phyloP scores from a whole-genome alignment of 2,329 filamentous ascomycete genomes.

The Colletotrichum noveboracense region DNA sequence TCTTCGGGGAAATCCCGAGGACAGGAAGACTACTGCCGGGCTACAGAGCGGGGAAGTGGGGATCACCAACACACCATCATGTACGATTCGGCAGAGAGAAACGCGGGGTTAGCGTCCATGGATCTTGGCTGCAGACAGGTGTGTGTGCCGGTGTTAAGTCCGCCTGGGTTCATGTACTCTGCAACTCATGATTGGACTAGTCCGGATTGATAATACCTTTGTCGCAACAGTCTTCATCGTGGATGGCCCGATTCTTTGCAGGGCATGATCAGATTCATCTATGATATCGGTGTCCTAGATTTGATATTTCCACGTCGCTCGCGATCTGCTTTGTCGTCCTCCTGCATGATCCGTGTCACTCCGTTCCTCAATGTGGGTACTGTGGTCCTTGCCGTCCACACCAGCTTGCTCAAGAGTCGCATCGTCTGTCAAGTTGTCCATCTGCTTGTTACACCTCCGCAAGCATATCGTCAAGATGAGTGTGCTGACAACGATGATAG shows the following conservation, averaged over 20 bases:
- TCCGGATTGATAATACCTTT: not conserved
- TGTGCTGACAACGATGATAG: slow-evolving; percentile 27
- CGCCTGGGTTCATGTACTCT: not conserved
- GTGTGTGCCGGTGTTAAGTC: not conserved
- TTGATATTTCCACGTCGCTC: not conserved
- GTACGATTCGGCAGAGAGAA: not conserved
- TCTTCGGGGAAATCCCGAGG: not conserved
- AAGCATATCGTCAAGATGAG: slow-evolving; percentile 24
- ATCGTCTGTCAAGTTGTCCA: not conserved
- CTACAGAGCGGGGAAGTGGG: not conserved
- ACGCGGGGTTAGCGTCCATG: not conserved
- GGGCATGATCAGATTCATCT: not conserved
- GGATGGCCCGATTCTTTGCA: not conserved
- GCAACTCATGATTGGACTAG: not conserved
- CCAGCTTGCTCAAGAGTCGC: not conserved
- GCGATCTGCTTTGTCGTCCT: rapidly evolving
- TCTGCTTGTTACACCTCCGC: slow-evolving; percentile 8
- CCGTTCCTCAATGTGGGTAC: not conserved
- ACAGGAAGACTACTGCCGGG: not conserved
- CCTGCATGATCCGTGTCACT: not conserved
- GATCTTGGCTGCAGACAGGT: not conserved
- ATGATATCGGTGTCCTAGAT: not conserved
- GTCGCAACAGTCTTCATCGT: not conserved
- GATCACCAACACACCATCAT: not conserved
- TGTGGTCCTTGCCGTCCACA: not conserved